These are phyloP conservation scores for Lobosporangium transversale DNA, from an alignment of 192 early-diverging fungal species.

Conservation along the genomic window DNA sequence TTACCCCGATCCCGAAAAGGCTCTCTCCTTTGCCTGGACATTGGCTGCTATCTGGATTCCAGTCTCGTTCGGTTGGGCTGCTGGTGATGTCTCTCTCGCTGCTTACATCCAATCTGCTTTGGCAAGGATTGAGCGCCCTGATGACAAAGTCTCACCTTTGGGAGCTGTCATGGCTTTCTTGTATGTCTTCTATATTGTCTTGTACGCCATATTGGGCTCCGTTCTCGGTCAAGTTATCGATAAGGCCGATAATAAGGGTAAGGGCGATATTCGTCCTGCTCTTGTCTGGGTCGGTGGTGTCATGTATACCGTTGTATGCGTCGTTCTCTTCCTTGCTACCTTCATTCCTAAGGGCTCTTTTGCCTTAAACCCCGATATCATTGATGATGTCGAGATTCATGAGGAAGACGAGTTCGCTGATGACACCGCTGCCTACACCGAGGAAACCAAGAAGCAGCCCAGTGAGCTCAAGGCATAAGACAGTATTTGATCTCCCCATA, in stretches of 20 bases:
- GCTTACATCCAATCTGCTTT: conserved; percentile 62
- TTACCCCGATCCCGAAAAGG: conserved; percentile 10
- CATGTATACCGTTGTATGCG: conserved; percentile 54
- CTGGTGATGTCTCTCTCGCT: conserved; percentile 66
- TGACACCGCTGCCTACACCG: not conserved
- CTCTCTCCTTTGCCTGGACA: conserved; percentile 57
- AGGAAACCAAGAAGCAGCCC: conserved; percentile 6
- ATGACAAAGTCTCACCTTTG: conserved; percentile 57
- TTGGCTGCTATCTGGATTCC: conserved; percentile 56
- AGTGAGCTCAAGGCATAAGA: conserved; percentile 3
- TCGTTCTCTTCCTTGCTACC: conserved; percentile 59
- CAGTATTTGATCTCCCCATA: too few species aligned
- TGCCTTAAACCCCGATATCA: conserved; percentile 54
- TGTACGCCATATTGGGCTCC: conserved; percentile 55
- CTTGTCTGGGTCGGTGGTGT: conserved; percentile 58
- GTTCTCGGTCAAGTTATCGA: conserved; percentile 57
- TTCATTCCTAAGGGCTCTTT: conserved; percentile 66
- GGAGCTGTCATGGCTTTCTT: conserved; percentile 69
- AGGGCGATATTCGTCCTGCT: conserved; percentile 40
- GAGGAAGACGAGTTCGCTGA: conserved; percentile 29
- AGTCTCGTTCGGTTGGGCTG: conserved; percentile 69
- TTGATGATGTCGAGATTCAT: conserved; percentile 21
- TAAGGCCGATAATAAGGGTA: conserved; percentile 22
- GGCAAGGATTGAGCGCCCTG: conserved; percentile 27
- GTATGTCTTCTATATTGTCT: conserved; percentile 61